A percentile compares a stretch with the other conserved stretches of the same genome.
These are phyloP conservation scores for Chrysanthemum makinoi DNA, from an alignment of 129 eudicot species.

Conservation along the genomic window DNA sequence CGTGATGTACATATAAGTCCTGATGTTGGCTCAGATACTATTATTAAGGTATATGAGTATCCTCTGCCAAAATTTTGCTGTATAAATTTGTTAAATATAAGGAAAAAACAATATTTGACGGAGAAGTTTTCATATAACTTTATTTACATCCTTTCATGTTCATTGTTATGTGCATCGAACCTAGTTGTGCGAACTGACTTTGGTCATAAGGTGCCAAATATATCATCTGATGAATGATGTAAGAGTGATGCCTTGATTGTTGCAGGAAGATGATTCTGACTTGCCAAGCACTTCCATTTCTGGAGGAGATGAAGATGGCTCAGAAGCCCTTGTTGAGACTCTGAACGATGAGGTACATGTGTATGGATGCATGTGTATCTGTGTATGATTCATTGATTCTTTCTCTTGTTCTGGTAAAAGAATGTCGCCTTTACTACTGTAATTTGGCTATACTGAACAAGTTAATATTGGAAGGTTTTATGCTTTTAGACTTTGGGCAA, in stretches of 20 bases:
- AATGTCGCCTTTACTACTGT: not conserved
- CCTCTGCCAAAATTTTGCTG: constrained; percentile 6
- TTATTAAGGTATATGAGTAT: constrained; percentile 44
- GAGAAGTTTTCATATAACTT: not conserved
- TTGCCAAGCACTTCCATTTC: constrained; percentile 26
- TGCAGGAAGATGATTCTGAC: constrained; percentile 40
- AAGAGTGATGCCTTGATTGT: not conserved
- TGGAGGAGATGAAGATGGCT: constrained; percentile 40
- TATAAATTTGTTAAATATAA: not conserved
- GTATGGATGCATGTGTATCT: not conserved
- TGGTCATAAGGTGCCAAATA: too few species aligned
- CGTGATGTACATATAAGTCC: constrained; percentile 67
- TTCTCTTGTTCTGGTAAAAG: not conserved
- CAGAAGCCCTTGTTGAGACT: constrained; percentile 63
- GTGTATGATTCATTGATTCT: not conserved
- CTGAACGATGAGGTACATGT: constrained; percentile 65
- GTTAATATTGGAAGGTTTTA: not conserved
- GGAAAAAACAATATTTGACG: not conserved
- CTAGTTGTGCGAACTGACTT: too few species aligned
- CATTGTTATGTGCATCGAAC: too few species aligned
- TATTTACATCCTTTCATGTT: too few species aligned
- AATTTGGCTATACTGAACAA: not conserved
- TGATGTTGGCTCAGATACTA: constrained; percentile 40
- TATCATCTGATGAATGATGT: too few species aligned
- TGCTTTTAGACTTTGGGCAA: not conserved